phyloP scores from a whole-genome alignment of 352 stramenopile genomes.

The Phytophthora vignae region DNA sequence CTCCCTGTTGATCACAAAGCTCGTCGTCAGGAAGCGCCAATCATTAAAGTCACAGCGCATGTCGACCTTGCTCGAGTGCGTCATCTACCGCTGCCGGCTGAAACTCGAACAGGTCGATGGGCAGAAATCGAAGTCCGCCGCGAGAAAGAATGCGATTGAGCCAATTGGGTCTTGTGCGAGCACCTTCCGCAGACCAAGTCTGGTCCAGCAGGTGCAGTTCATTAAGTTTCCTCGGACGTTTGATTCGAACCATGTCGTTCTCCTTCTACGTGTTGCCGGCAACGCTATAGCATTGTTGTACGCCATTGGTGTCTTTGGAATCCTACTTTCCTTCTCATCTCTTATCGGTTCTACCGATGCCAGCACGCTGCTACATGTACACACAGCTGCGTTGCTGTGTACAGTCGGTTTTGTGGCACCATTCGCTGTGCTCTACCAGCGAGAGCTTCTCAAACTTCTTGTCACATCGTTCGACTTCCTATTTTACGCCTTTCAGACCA shows the following conservation, averaged over 20 bases:
- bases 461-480: background rate
- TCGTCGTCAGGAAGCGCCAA: slow-evolving; percentile 30
- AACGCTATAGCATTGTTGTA: slow-evolving; percentile 14
- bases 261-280: slow-evolving; percentile 4
- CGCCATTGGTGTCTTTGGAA: slow-evolving; percentile 6
- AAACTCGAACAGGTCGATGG: slow-evolving; percentile 22
- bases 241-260: slow-evolving; percentile 13
- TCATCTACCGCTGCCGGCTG: slow-evolving; percentile 24
- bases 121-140: background rate
- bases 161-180: background rate
- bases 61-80: slow-evolving; percentile 25
- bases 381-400: background rate
- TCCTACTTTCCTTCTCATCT: slow-evolving; percentile 16
- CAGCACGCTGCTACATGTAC: background rate
- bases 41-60: background rate
- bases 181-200: slow-evolving; percentile 7
- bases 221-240: slow-evolving; percentile 18
- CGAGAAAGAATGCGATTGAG: background rate
- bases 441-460: background rate
- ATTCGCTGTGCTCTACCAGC: background rate
- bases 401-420: background rate
- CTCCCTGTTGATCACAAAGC: slow-evolving; percentile 28
- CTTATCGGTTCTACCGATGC: background rate
- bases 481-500: background rate
- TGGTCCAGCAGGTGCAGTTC: slow-evolving; percentile 34